These are phyloP conservation scores for Mycosphaerella sp. DNA, from an alignment of 2,329 filamentous ascomycete species.

Conservation along the genomic window DNA sequence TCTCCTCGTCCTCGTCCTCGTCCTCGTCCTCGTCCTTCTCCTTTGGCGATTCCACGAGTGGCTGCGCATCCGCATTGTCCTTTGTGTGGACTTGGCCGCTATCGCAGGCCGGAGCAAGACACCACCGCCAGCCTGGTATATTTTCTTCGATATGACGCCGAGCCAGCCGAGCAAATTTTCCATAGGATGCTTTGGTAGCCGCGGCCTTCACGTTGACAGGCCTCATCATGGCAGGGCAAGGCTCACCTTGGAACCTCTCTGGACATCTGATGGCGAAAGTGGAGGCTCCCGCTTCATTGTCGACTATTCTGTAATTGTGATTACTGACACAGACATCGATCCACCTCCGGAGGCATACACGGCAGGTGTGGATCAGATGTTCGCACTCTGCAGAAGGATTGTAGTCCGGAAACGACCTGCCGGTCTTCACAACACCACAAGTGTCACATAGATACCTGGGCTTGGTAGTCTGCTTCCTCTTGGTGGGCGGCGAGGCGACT, in stretches of 20 bases:
- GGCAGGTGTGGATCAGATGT: slow-evolving; percentile 35
- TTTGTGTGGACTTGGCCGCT: slow-evolving; percentile 44
- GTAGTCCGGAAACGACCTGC: neutral
- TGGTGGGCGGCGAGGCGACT: neutral
- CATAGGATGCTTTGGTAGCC: slow-evolving; percentile 39
- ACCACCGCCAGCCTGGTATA: slow-evolving; percentile 46
- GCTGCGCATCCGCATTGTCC: neutral
- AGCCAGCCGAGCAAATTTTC: slow-evolving; percentile 32
- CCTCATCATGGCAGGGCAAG: slow-evolving; percentile 40
- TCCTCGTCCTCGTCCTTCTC: neutral
- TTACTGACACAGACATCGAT: slow-evolving; percentile 28
- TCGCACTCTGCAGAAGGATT: slow-evolving; percentile 2
- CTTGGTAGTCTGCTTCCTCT: neutral
- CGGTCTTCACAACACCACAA: neutral
- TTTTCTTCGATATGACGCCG: slow-evolving; percentile 24
- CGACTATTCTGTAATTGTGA: slow-evolving; percentile 11
- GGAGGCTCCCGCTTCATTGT: slow-evolving; percentile 28
- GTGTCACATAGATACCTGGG: neutral
- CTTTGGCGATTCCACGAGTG: neutral
- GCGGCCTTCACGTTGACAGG: slow-evolving; percentile 43
- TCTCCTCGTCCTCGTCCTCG: no score
- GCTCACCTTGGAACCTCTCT: slow-evolving; percentile 23
- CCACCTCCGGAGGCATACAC: slow-evolving; percentile 34
- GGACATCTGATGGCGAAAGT: slow-evolving; percentile 45
- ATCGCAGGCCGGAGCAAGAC: slow-evolving; percentile 44